phyloP scores from a whole-genome alignment of 164 flowering plant genomes.

The Akebia trifoliata region DNA sequence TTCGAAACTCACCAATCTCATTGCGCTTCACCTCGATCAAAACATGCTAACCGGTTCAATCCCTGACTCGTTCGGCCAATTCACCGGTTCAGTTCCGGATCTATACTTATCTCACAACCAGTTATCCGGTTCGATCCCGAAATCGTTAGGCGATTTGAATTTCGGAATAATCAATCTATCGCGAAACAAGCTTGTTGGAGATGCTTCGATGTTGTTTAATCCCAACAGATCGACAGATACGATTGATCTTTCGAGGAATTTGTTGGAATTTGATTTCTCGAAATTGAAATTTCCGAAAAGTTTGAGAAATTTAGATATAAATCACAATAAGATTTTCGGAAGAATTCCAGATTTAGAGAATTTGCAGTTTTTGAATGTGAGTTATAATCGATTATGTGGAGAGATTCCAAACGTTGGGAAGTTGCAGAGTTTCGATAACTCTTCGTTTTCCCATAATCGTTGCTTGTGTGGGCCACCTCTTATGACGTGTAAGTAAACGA shows the following conservation, averaged over 20 bases:
- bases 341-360: conserved; percentile 24
- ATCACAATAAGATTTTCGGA: conserved; percentile 52
- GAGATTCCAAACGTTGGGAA: conserved; percentile 29
- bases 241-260: conserved; percentile 46
- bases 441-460: conserved; percentile 3
- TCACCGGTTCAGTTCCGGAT: conserved; percentile 12
- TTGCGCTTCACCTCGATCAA: conserved; percentile 38
- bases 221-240: conserved; percentile 19
- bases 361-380: conserved; percentile 27
- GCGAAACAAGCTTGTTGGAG: conserved; percentile 39
- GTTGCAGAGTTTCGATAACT: conserved; percentile 10
- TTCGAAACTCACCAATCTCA: conserved; percentile 31
- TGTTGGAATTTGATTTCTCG: conserved; percentile 51
- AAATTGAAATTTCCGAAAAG: conserved; percentile 35
- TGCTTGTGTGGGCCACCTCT: conserved; percentile 17
- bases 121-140: conserved; percentile 55
- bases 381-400: conserved; percentile 35
- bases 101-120: conserved; percentile 58
- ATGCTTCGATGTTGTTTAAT: conserved; percentile 45
- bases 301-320: conserved; percentile 35
- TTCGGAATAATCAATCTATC: conserved; percentile 39
- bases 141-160: conserved; percentile 30
- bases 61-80: conserved; percentile 48
- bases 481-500: background rate
- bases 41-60: conserved; percentile 60